Evolutionary conservation across 495 filamentous ascomycete species (phyloP), one percentile per base, ranked within the genome.

Genomic region (Lasiosphaeria hispida): DNA sequence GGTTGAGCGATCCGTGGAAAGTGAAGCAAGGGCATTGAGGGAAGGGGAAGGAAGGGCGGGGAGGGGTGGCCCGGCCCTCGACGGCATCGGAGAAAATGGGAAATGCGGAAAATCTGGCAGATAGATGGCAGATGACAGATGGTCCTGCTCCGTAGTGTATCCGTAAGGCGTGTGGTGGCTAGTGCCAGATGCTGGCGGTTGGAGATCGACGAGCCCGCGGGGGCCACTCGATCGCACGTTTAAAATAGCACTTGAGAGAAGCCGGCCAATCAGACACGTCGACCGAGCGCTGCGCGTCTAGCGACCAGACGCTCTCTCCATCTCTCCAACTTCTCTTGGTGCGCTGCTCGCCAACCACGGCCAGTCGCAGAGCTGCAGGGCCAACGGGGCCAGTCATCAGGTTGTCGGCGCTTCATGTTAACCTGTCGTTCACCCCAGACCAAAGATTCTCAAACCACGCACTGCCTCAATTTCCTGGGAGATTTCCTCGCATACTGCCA

Each of bases 391-490:
- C 42, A 45, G 34, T 48, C 49, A 38, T 15, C 18, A 45, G 45
- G 51, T 49, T 48, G 51, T 45, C 43, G 47, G 63, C 63, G 64
- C 59, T 64, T 58, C 59, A 45, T 40, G 56, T 23, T 50, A 58
- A 53, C 66, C 66, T 66, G 54, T 66, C 64, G 62, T 64, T 63
- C 53, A 45, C 48, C 49, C 59, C 39, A 48, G 37, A 18, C 56
- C 36, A 58, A 41, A 45, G 42, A 40, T 48, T 52, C 40, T 55
- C 61, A 64, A 60, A 67, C 55, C 59, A 17, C 33, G 55, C 66
- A 69, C 66, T 69, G 64, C 66, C 66, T 63, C 64, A 62, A 39
- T 11, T 39, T 53, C 49, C 49, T 17, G 39, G 33, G n/a, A 53
- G 49, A 40, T 53, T 45, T 40, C 39, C 4, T 44, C 15, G 39